These are phyloP conservation scores for Carnegiea gigantea DNA, from an alignment of 179 eudicot genomes.

Conservation along the genomic window DNA sequence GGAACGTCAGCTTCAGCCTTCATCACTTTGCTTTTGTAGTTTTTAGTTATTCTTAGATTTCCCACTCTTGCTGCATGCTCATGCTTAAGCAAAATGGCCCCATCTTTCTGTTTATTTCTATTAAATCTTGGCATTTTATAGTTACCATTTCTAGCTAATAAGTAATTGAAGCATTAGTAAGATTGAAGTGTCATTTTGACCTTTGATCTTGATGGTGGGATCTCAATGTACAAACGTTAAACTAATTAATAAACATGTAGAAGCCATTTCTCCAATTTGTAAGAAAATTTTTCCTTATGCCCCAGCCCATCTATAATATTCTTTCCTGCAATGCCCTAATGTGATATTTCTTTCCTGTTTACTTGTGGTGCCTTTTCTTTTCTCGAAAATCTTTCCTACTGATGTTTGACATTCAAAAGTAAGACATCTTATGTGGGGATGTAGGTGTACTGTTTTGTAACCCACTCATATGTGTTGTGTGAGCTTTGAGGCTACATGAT, in stretches of 20 bases:
- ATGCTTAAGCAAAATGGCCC: not conserved
- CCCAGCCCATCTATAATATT: not conserved
- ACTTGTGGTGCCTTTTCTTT: not conserved
- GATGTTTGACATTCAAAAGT: not conserved
- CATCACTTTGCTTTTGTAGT: not conserved
- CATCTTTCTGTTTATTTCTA: not conserved
- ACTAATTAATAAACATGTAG: not conserved
- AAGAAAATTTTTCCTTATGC: not conserved
- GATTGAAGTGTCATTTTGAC: not conserved
- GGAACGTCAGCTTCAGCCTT: slow-evolving; percentile 58
- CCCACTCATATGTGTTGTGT: not conserved
- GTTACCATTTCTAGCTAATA: slow-evolving; percentile 12
- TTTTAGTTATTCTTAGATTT: not conserved
- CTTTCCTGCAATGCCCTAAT: not conserved
- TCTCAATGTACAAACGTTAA: not conserved
- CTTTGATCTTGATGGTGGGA: not conserved
- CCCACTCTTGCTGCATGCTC: not conserved
- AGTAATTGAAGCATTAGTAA: not conserved
- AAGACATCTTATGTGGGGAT: not conserved
- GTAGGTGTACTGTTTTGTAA: not conserved
- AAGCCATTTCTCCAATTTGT: not conserved
- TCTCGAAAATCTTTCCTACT: not conserved
- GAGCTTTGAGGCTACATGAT: not conserved
- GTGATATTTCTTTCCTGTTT: not conserved
- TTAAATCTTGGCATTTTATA: not conserved